Percentiles rank a stretch among this genome's conserved stretches.
Evolutionary conservation across 2,329 filamentous ascomycete genomes (phyloP).

Genomic region (Ceratocystis alfenasii): DNA sequence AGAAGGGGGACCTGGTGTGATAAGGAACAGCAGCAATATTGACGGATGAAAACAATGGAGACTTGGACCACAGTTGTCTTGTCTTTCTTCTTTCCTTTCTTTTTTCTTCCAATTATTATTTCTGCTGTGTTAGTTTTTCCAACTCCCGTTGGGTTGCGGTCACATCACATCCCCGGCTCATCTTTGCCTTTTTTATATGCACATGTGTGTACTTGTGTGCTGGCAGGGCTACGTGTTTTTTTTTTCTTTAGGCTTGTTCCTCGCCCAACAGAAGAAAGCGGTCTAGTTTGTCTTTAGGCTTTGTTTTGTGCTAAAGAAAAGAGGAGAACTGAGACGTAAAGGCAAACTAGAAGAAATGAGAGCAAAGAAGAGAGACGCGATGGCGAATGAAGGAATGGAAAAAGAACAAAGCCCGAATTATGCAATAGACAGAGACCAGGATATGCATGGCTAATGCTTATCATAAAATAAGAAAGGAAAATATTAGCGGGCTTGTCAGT

Average conservation of each 20-base stretch:
- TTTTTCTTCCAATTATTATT: too few species aligned
- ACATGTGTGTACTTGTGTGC: slow-evolving; percentile 2
- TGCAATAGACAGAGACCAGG: neutral
- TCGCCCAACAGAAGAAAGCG: neutral
- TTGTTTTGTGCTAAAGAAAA: too few species aligned
- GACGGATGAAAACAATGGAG: neutral
- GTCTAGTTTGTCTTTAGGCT: too few species aligned
- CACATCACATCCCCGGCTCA: neutral
- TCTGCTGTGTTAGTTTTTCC: too few species aligned
- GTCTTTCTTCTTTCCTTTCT: too few species aligned
- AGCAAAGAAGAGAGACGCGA: neutral
- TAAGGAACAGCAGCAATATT: neutral
- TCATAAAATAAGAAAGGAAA: neutral
- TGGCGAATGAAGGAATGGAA: neutral
- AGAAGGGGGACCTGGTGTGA: neutral
- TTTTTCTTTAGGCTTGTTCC: neutral
- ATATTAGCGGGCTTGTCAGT: too few species aligned
- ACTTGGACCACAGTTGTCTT: neutral
- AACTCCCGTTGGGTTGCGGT: neutral
- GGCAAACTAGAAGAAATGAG: neutral
- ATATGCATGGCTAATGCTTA: neutral
- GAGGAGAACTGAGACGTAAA: too few species aligned
- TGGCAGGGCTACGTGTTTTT: neutral
- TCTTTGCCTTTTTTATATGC: neutral
- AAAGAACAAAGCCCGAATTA: neutral